phyloP scores from a whole-genome alignment of 2,329 filamentous ascomycete species.

The Ophiostoma himal-ulmi region DNA sequence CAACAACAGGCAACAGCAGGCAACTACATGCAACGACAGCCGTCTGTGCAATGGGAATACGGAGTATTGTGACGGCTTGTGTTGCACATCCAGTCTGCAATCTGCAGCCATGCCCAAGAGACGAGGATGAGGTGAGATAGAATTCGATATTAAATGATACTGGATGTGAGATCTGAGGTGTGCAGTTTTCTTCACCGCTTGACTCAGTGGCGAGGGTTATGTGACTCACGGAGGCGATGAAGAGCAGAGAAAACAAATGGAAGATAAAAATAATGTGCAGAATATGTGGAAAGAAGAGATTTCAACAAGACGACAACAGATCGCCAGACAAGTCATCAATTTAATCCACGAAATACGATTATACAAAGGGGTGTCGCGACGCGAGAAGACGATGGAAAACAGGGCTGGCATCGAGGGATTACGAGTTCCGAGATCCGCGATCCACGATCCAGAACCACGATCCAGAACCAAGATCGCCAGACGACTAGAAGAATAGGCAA shows the following conservation, averaged over 20 bases:
- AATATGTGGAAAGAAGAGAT: neutral
- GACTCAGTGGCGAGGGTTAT: neutral
- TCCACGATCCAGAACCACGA: neutral
- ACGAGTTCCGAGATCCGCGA: neutral
- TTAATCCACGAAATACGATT: neutral
- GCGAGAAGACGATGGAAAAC: neutral
- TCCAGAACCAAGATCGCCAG: neutral
- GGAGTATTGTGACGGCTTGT: neutral
- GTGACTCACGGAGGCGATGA: neutral
- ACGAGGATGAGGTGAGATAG: neutral
- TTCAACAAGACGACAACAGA: neutral
- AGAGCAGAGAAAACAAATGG: neutral
- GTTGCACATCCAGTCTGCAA: neutral
- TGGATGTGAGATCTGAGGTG: neutral
- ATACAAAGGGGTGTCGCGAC: neutral
- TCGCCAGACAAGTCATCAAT: neutral
- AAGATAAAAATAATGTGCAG: neutral
- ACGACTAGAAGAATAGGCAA: neutral
- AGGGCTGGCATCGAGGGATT: neutral
- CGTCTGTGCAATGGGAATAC: neutral
- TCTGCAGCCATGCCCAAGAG: neutral
- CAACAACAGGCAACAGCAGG: neutral
- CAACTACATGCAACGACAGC: neutral
- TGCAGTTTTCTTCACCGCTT: slow-evolving; percentile 3
- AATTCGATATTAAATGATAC: neutral